Conservation (phyloP, 83 land plant genomes). For the Thuja plicata region DNA sequence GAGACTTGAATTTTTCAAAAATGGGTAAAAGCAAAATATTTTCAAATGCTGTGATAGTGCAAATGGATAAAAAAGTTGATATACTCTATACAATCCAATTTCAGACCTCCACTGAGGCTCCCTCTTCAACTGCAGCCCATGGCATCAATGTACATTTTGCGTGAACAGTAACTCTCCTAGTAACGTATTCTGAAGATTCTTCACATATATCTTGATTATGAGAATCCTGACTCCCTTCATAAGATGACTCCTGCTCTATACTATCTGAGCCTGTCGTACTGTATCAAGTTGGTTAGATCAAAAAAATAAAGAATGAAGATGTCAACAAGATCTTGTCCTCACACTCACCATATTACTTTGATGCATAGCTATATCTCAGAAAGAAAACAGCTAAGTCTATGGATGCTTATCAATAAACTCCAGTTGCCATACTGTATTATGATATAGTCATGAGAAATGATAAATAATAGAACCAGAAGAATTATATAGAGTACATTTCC, state of each 20-base stretch:
- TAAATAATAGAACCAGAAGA: background rate
- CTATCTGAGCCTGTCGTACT: conserved; percentile 9
- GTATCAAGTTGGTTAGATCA: conserved; percentile 10
- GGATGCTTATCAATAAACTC: background rate
- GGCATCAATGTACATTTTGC: conserved; percentile 11
- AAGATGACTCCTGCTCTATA: conserved; percentile 7
- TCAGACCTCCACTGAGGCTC: conserved; percentile 14
- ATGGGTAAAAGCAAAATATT: background rate
- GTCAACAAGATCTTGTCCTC: background rate
- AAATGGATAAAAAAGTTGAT: background rate
- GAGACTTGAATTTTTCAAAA: background rate
- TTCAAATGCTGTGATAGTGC: background rate
- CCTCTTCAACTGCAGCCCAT: conserved; percentile 12
- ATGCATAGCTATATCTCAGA: background rate
- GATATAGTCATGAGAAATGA: background rate
- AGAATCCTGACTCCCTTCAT: conserved; percentile 1
- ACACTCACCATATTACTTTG: background rate
- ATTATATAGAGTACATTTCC: background rate
- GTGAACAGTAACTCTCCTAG: conserved; percentile 9
- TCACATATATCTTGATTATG: background rate
- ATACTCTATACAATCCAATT: background rate
- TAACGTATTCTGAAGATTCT: conserved; percentile 4
- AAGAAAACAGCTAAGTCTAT: background rate
- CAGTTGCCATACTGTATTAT: background rate
- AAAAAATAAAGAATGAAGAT: background rate